These are phyloP conservation scores for Solanum rostratum DNA, from an alignment of 257 asterid species.

Conservation along the genomic window DNA sequence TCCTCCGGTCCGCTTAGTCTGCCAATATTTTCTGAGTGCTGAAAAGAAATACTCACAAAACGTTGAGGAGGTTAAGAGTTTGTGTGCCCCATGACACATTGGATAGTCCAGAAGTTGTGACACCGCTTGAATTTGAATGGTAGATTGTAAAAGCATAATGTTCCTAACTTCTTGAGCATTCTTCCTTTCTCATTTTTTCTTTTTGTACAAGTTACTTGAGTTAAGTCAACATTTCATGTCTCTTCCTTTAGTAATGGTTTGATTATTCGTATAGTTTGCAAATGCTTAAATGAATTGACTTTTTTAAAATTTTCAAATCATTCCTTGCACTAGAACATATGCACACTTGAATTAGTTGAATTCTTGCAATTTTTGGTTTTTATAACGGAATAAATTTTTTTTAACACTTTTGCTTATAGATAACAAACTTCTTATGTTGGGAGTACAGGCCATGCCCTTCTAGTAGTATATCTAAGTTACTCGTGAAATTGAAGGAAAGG, in stretches of 20 bases:
- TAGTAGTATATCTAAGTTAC: too few relatives aligned
- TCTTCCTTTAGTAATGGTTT: background rate
- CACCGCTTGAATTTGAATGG: background rate
- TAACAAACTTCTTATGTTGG: too few relatives aligned
- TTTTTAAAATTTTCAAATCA: too few relatives aligned
- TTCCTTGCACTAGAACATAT: too few relatives aligned
- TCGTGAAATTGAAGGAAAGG: too few relatives aligned
- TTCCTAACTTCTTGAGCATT: background rate
- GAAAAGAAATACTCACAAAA: background rate
- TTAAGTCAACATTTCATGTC: background rate
- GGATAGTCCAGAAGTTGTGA: background rate
- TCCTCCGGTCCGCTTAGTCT: slow-evolving; percentile 20
- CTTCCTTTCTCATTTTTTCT: background rate
- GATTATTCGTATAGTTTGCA: too few relatives aligned
- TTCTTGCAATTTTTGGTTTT: too few relatives aligned
- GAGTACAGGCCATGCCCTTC: too few relatives aligned
- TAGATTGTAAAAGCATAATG: background rate
- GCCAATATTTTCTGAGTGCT: background rate
- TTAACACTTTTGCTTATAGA: too few relatives aligned
- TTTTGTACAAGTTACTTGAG: background rate
- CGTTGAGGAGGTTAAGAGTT: background rate
- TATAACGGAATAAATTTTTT: too few relatives aligned
- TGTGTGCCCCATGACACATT: background rate
- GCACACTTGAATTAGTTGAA: too few relatives aligned
- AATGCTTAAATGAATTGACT: too few relatives aligned